Base-by-base conservation (phyloP, 2,329 filamentous ascomycete genomes). In the Xylariaceae sp. region DNA sequence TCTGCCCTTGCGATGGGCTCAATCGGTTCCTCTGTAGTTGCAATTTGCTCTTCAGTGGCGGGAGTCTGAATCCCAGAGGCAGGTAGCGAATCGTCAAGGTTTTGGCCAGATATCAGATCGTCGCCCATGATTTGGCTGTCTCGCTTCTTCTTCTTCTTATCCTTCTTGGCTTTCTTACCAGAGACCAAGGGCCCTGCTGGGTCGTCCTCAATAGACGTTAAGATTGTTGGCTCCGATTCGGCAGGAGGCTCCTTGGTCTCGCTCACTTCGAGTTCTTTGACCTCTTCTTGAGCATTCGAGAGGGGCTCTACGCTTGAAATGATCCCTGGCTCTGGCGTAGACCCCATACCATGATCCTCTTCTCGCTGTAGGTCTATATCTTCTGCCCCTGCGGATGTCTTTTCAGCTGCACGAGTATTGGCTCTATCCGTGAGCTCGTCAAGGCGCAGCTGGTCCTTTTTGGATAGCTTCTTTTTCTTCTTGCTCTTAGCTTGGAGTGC, bases 81-180 rank as follows among this genome's bases (percentile, higher is more conserved):
- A 7, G 38, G 32, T 26, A 46, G 45, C 9, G 47, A 32, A 22
- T 22, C 22, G 4, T 36, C 44, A 18, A 37, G 38, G 38, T 17
- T 37, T 37, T 39, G 33, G 19, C 28, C 37, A 19, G 41, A 33
- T 16, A 31, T 19, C 11, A n/a, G 15, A 35, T 45, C 41, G n/a
- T 55, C 49, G 4, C 28, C 19, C 9, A 39, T 4, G 29, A 40
- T 17, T 16, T 42, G 40, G 34, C 43, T 47, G 18, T 43, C 44
- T 45, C 37, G 43, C 43, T 53, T 50, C 29, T 53, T 47, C 40
- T 52, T 51, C 34, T 55, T 52, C 42, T 55, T 53, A n/a, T 51
- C 49, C 39, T 52, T 53, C 42, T 55, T 49, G 9, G 54, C 50
- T 34, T 49, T 51, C 17, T 35, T 35, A 17, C 33, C 16, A 35